A percentile compares a stretch with the other conserved stretches of the same genome.
phyloP scores from a whole-genome alignment of 192 early-diverging fungal species.

The Podila epigama region DNA sequence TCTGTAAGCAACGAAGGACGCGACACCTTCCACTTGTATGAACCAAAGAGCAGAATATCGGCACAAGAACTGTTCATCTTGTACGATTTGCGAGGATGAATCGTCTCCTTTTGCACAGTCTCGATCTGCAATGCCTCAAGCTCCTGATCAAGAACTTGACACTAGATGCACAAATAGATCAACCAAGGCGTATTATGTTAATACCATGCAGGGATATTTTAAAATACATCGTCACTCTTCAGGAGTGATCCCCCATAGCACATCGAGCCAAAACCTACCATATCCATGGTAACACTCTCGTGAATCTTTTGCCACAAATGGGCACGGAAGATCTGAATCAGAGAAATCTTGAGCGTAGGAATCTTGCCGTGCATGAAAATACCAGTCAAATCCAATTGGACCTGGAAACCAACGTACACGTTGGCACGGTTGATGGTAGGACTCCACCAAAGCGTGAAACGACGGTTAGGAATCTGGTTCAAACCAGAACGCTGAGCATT shows the following conservation, averaged over 20 bases:
- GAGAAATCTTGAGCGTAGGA: slow-evolving; percentile 97
- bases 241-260: too few species aligned
- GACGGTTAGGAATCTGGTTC: slow-evolving; percentile 99
- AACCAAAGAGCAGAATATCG: slow-evolving; percentile 94
- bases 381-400: slow-evolving; percentile 98
- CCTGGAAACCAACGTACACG: slow-evolving; percentile 99
- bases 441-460: slow-evolving; percentile 99
- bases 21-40: slow-evolving; percentile 98
- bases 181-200: neutral
- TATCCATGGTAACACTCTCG: slow-evolving; percentile 65
- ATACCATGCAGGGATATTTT: neutral
- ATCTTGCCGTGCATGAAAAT: slow-evolving; percentile 99
- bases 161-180: slow-evolving; percentile 8
- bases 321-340: slow-evolving; percentile 98
- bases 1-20: slow-evolving; percentile 94
- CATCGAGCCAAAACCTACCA: slow-evolving; percentile 5
- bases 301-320: slow-evolving; percentile 99
- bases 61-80: slow-evolving; percentile 98
- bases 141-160: slow-evolving; percentile 98
- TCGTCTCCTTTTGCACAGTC: slow-evolving; percentile 98
- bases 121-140: slow-evolving; percentile 97
- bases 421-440: slow-evolving; percentile 98
- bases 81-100: slow-evolving; percentile 99
- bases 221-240: too few species aligned
- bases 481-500: slow-evolving; percentile 98